phyloP scores from a whole-genome alignment of 352 stramenopile genomes.

The Globisporangium okanoganense region DNA sequence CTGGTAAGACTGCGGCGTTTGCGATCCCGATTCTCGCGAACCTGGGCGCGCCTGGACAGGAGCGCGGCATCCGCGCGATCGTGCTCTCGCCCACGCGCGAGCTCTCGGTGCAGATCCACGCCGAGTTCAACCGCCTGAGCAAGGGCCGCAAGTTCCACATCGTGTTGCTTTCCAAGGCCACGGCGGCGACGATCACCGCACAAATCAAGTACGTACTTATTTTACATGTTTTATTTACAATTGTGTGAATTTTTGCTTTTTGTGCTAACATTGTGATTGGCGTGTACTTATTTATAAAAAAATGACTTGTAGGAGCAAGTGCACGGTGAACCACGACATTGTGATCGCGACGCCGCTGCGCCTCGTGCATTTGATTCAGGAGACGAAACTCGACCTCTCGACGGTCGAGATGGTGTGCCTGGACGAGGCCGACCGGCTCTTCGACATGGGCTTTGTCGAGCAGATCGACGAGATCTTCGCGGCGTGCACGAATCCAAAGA shows the following conservation, averaged over 20 bases:
- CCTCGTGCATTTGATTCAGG: constrained; percentile 89
- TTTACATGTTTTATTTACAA: neutral
- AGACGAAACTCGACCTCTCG: constrained; percentile 77
- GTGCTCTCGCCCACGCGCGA: constrained; percentile 97
- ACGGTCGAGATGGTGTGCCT: constrained; percentile 94
- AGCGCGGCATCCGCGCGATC: constrained; percentile 86
- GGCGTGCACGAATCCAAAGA: constrained; percentile 77
- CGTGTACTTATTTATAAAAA: neutral
- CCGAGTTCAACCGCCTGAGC: constrained; percentile 92
- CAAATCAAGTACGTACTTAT: constrained; percentile 52
- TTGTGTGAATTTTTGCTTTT: neutral
- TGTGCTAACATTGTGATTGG: neutral
- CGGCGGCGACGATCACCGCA: constrained; percentile 66
- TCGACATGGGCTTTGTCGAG: constrained; percentile 95
- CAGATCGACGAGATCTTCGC: constrained; percentile 98
- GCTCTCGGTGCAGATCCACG: constrained; percentile 95
- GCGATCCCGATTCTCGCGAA: constrained; percentile 92
- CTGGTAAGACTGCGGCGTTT: constrained; percentile 98
- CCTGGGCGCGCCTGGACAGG: constrained; percentile 45
- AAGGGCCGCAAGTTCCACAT: constrained; percentile 86
- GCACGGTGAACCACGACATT: constrained; percentile 89
- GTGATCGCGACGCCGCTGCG: constrained; percentile 96
- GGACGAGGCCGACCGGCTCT: constrained; percentile 98
- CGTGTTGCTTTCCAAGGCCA: constrained; percentile 92
- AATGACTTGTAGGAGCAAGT: constrained; percentile 49